Evolutionary conservation across 2,329 filamentous ascomycete genomes (phyloP).

Genomic region (Geosmithia flava): DNA sequence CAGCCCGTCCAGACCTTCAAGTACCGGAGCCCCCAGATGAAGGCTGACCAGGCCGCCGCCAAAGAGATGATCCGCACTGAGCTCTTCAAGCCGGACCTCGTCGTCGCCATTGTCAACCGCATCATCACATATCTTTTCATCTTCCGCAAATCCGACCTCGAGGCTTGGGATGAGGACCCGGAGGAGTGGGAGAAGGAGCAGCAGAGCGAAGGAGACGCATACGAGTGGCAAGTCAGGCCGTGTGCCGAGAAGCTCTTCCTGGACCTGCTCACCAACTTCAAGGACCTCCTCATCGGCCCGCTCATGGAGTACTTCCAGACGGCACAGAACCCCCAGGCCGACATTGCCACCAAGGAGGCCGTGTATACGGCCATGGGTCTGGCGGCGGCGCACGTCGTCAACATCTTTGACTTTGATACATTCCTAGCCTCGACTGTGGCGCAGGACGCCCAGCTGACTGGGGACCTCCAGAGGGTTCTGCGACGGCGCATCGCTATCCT

Average conservation of each 20-base stretch:
- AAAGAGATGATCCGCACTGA: slow-evolving; percentile 57
- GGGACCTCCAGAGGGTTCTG: slow-evolving; percentile 61
- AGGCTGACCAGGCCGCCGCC: slow-evolving; percentile 63
- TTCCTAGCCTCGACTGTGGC: slow-evolving; percentile 67
- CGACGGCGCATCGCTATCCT: slow-evolving; percentile 81
- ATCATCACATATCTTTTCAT: slow-evolving; percentile 83
- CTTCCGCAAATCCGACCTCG: slow-evolving; percentile 72
- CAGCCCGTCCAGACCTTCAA: slow-evolving; percentile 72
- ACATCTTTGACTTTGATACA: slow-evolving; percentile 69
- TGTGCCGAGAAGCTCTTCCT: slow-evolving; percentile 92
- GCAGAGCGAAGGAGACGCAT: slow-evolving; percentile 72
- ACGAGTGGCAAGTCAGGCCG: slow-evolving; percentile 83
- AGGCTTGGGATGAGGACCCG: slow-evolving; percentile 87
- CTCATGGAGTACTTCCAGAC: slow-evolving; percentile 73
- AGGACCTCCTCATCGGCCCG: slow-evolving; percentile 65
- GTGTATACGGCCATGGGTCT: slow-evolving; percentile 89
- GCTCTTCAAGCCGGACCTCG: slow-evolving; percentile 64
- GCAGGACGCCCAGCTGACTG: slow-evolving; percentile 58
- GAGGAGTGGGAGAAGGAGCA: slow-evolving; percentile 93
- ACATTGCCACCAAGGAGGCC: slow-evolving; percentile 81
- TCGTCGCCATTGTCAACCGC: slow-evolving; percentile 69
- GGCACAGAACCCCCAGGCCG: slow-evolving; percentile 51
- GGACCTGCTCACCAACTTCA: slow-evolving; percentile 82
- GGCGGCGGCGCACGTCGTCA: slow-evolving; percentile 61
- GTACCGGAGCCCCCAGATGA: slow-evolving; percentile 62